Evolutionary conservation across 2,329 filamentous ascomycete genomes (phyloP), one percentile per base, ranked within the genome.

Genomic region (Pleoardoris graminearum): DNA sequence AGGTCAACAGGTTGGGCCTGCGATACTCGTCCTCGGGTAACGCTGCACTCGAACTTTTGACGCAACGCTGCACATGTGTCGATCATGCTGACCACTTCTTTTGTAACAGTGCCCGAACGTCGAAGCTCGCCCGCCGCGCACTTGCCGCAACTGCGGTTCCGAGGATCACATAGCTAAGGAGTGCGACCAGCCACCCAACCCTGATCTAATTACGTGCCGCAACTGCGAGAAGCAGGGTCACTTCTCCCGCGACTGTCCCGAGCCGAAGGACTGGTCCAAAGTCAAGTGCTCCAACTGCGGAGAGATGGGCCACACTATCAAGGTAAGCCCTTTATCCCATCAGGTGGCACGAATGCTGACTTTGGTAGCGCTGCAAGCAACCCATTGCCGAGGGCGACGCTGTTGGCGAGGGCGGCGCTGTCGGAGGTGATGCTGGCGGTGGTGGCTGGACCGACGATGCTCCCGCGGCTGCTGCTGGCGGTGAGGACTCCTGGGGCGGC

Each of bases 151-250:
- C 59, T 74, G 71, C 50, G 67, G 63, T 21, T 70, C 68, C 1
- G 65, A 67, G 21, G 72, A 71, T 11, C 72, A 75, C 43, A 67
- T 73, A 3, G 62, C 66, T 5, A 73, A 68, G 56, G 72, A 73
- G 36, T 74, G 71, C 27, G 63, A 69, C 36, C 65, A 74, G 55
- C 71, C 71, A 8, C 61, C 58, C 8, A 73, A 74, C 51, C 75
- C 65, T 10, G 65, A 60, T 27, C 69, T 79, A 73, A 56, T 69
- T 2, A 70, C 66, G 53, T 83, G 80, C 72, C 77, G 80, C 63
- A 89, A 88, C 72, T 89, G 86, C 65, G 85, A 87, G 19, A 71
- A 84, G 57, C 80, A 82, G 45, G 86, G 85, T 6, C 85, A 89
- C 57, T 79, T 81, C 46, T 74, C 78, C 48, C 77, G 76, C 19